A percentile compares a stretch with the other conserved stretches of the same genome.
phyloP scores from a whole-genome alignment of 2,329 filamentous ascomycete species.

The Magnaporthales sp. region DNA sequence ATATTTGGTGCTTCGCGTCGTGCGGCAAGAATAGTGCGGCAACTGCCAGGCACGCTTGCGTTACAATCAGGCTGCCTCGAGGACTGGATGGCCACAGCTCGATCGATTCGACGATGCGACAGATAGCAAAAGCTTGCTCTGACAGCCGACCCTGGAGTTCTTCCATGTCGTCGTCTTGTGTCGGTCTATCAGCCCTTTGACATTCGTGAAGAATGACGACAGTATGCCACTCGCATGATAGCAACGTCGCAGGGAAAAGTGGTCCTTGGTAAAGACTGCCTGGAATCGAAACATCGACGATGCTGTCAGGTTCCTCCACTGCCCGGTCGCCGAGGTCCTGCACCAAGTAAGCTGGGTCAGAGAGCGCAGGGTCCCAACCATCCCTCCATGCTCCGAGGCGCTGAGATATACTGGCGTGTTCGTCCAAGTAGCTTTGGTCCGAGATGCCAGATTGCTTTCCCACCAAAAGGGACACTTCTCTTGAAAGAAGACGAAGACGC shows the following conservation, averaged over 20 bases:
- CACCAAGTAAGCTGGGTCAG: conserved; percentile 2
- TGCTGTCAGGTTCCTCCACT: conserved; percentile 49
- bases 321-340: conserved; percentile 9
- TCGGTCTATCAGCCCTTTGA: conserved; percentile 42
- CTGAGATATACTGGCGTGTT: conserved; percentile 47
- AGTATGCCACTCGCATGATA: conserved; percentile 69
- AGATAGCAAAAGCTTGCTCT: conserved; percentile 58
- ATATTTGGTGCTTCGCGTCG: conserved; percentile 63
- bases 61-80: conserved; percentile 60
- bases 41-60: conserved; percentile 70
- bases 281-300: conserved; percentile 61
- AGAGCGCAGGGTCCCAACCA: conserved; percentile 26
- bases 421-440: conserved; percentile 52
- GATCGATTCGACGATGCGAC: conserved; percentile 72
- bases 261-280: conserved; percentile 62
- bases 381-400: conserved; percentile 37
- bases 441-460: conserved; percentile 53
- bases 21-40: conserved; percentile 72
- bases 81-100: conserved; percentile 63
- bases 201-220: conserved; percentile 74
- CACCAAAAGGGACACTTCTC: conserved; percentile 74
- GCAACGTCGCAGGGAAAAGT: conserved; percentile 65
- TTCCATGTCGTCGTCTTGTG: neutral
- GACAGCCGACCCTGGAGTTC: conserved; percentile 37
- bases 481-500: conserved; percentile 61